phyloP scores from a whole-genome alignment of 257 asterid species.

The Fraxinus pennsylvanica region DNA sequence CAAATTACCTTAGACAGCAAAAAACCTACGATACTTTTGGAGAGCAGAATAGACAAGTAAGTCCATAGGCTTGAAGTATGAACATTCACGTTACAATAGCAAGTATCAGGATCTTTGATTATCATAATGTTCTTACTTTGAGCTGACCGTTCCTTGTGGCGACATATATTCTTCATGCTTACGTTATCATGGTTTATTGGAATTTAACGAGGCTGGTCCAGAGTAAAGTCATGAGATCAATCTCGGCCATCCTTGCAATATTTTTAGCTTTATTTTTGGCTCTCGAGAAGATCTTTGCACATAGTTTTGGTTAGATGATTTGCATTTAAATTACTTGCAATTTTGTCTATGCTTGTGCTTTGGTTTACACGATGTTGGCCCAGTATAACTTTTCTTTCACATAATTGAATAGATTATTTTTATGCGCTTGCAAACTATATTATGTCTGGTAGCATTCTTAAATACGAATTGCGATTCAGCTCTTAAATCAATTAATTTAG shows the following conservation, averaged over 20 bases:
- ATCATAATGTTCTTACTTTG: background rate
- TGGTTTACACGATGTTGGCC: background rate
- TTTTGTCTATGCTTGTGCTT: background rate
- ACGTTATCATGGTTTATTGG: background rate
- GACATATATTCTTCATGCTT: background rate
- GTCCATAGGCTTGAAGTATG: background rate
- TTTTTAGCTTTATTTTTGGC: background rate
- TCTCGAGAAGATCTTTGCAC: background rate
- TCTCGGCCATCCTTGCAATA: background rate
- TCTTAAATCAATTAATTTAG: background rate
- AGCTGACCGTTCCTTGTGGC: background rate
- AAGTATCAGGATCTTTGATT: background rate
- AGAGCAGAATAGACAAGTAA: background rate
- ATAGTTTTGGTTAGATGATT: background rate
- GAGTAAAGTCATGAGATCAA: background rate
- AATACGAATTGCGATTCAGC: background rate
- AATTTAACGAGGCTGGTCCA: background rate
- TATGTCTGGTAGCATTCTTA: constrained; percentile 23
- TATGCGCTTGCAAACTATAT: constrained; percentile 1
- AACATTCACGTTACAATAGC: no score
- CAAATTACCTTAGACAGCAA: background rate
- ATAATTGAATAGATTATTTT: background rate
- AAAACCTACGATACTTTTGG: background rate
- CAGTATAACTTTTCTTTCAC: constrained; percentile 8
- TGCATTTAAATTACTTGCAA: background rate